Conservation (phyloP, 257 asterid species). For the Plantago ovata region DNA sequence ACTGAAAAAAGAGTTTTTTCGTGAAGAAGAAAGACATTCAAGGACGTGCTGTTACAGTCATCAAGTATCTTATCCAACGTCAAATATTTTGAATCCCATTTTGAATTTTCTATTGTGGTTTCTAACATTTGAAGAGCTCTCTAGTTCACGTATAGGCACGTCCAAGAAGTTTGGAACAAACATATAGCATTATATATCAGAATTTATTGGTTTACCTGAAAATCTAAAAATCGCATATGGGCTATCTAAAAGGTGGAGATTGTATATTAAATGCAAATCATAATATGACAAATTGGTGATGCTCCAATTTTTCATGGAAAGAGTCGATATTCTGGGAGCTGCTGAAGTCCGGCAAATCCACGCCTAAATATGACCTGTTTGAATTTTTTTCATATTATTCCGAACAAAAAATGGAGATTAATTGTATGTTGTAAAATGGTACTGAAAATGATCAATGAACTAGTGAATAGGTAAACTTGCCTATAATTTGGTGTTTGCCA, state of each 20-base stretch:
- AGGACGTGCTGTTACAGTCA: conserved; percentile 24
- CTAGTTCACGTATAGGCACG: conserved; percentile 32
- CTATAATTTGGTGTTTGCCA: conserved; percentile 37
- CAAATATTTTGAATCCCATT: conserved; percentile 11
- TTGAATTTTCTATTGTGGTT: conserved; percentile 22
- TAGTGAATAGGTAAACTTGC: conserved; percentile 23
- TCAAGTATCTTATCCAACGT: conserved; percentile 33
- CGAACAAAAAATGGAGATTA: neutral
- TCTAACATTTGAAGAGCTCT: conserved; percentile 36
- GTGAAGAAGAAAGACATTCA: neutral
- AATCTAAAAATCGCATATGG: neutral
- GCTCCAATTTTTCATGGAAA: conserved; percentile 20
- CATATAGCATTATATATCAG: neutral
- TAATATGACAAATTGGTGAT: conserved; percentile 34
- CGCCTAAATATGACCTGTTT: conserved; percentile 38
- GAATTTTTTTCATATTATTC: conserved; percentile 3
- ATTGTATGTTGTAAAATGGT: neutral
- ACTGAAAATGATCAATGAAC: neutral
- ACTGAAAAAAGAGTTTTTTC: too few relatives aligned
- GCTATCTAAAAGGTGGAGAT: too few relatives aligned
- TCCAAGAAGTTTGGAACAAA: conserved; percentile 19
- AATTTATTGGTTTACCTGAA: neutral
- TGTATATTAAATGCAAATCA: conserved; percentile 44
- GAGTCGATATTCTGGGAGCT: conserved; percentile 21
- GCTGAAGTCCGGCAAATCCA: conserved; percentile 26